Base-by-base conservation (phyloP, 2,329 filamentous ascomycete species). In the Fusarium albidum region DNA sequence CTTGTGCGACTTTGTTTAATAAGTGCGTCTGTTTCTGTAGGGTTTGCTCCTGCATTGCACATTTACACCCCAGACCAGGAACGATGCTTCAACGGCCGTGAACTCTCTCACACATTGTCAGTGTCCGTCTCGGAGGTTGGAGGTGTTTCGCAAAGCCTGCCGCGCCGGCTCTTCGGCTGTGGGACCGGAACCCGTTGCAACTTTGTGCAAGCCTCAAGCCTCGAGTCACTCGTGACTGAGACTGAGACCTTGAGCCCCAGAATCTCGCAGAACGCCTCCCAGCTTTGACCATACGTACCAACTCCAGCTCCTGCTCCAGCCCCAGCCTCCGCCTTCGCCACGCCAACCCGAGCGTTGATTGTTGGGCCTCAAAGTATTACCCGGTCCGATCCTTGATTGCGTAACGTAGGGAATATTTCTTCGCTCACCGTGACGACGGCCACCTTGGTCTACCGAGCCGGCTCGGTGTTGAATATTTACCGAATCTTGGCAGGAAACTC, bases 131-230 rank as follows among this genome's bases (percentile, higher is more conserved):
- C 35, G 26, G 49, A 46, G 53, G 34, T 34, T 51, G 49, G 46
- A 50, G 48, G 49, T 21, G 21, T 21, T 29, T 42, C 38, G 46
- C 39, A 38, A 49, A 46, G 46, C 47, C 48, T 56, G 48, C 48
- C 57, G 32, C 45, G 45, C 52, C 41, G 43, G 55, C 37, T 52
- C 47, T 49, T 50, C 43, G 37, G 44, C 39, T 63, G 61, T 66
- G 63, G 63, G 46, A 63, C 61, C 55, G 46, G 50, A 55, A 59
- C 51, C 58, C 49, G 58, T 63, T 59, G 40, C 55, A 52, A 55
- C 46, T 45, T 47, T 38, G 42, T 60, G 46, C 48, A 47, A 52
- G 28, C 39, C 49, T 61, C 48, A 47, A 52, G 28, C 39, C 49
- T 61, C 63, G 52, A 66, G 47, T 66, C 61, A 66, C 61, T 42